Evolutionary conservation across 2,329 filamentous ascomycete genomes (phyloP), one percentile per base, ranked within the genome.

Genomic region (Fusarium globosum): DNA sequence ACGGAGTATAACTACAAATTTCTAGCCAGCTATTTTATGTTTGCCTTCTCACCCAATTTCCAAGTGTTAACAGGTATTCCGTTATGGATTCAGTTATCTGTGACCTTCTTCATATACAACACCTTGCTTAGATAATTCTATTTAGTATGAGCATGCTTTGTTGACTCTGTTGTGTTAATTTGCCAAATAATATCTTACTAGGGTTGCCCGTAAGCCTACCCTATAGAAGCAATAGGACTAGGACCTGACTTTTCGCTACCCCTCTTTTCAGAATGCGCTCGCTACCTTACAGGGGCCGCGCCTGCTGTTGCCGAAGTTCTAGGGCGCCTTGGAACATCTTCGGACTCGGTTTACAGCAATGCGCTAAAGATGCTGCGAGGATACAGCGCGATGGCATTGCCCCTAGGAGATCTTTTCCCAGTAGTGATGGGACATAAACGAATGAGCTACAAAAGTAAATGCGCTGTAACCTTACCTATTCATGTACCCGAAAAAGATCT

Each of bases 11-110:
- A n/a, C n/a, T n/a, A n/a, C n/a, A n/a, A n/a, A n/a, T n/a, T n/a
- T n/a, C n/a, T n/a, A n/a, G 26, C 26, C 30, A 30, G 30, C 11
- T 30, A 30, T 30, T 30, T 8, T 30, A 2, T 30, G 10, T 13
- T 12, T 30, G 13, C 4, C 30, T 30, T 4, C 13, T 30, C 4
- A 30, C 35, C 16, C 35, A 36, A 18, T 30, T 36, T 36, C 9
- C 9, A 36, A n/a, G 13, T n/a, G 7, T n/a, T 5, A 18, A 18
- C n/a, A 23, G 6, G 10, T 15, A 43, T 12, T 23, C 35, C 35
- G 16, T 18, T 18, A 16, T 16, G 15, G 4, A 23, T 23, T 23
- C 6, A 23, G 15, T 6, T 7, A 23, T 4, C 0, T 12, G 4
- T 15, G 18, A 12, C 23, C 30, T 30, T 30, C 30, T 30, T 30